phyloP scores from a whole-genome alignment of 192 early-diverging fungal genomes.

The Nowakowskiella sp. region DNA sequence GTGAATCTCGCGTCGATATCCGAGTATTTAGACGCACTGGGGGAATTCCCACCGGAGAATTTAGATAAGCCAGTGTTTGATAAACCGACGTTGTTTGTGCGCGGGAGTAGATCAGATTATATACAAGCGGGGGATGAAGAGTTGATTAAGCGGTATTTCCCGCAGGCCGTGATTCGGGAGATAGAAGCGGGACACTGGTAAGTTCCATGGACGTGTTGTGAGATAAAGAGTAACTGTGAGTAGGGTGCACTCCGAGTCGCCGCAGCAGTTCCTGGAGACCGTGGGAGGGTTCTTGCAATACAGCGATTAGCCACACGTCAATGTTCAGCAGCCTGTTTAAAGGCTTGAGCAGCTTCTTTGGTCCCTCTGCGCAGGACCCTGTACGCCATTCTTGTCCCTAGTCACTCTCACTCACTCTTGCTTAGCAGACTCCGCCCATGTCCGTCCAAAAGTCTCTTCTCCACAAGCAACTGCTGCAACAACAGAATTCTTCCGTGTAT shows the following conservation, averaged over 20 bases:
- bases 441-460: no score
- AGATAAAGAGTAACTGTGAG: background rate
- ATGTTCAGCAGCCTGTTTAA: no score
- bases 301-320: no score
- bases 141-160: conserved; percentile 63
- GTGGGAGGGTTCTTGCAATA: conserved; percentile 18
- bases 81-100: conserved; percentile 72
- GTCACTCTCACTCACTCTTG: no score
- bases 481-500: no score
- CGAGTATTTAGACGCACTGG: conserved; percentile 16
- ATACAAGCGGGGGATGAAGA: conserved; percentile 44
- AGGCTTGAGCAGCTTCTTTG: no score
- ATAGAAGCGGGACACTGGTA: conserved; percentile 88
- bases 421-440: no score
- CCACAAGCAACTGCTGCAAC: no score
- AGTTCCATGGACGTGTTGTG: background rate
- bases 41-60: conserved; percentile 33
- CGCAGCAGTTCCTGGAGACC: conserved; percentile 26
- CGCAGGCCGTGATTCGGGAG: conserved; percentile 50
- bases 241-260: conserved; percentile 41
- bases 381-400: no score
- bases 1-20: conserved; percentile 67
- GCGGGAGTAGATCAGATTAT: conserved; percentile 63
- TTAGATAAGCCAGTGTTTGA: conserved; percentile 51
- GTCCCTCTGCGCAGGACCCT: no score